These are phyloP conservation scores for Lentinula lateritia DNA, from an alignment of 768 basidiomycete species.

Conservation along the genomic window DNA sequence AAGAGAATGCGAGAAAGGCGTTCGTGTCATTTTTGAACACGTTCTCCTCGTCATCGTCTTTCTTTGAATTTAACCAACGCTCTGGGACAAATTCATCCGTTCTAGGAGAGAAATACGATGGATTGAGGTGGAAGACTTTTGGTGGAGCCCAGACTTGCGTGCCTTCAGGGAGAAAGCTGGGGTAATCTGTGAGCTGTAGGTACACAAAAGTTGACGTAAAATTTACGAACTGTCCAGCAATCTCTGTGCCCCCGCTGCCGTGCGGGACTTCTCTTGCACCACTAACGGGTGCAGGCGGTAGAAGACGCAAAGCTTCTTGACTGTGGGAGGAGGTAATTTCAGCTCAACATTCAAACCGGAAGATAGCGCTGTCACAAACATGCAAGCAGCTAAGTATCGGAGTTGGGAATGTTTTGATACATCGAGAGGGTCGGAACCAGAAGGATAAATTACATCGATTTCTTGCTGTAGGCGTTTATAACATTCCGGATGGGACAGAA, in stretches of 20 bases:
- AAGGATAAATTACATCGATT: slow-evolving; percentile 1
- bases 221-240: slow-evolving; percentile 21
- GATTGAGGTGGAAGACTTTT: slow-evolving; percentile 29
- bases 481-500: slow-evolving; percentile 1
- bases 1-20: slow-evolving; percentile 35
- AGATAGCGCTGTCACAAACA: slow-evolving; percentile 15
- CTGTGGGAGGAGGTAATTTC: slow-evolving; percentile 12
- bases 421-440: slow-evolving; percentile 5
- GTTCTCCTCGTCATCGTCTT: background rate
- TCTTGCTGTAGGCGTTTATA: slow-evolving; percentile 5
- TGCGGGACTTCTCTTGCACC: slow-evolving; percentile 25
- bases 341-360: background rate
- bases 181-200: background rate
- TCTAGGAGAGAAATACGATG: slow-evolving; percentile 31
- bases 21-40: slow-evolving; percentile 15
- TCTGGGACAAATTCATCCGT: slow-evolving; percentile 35
- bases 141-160: slow-evolving; percentile 26
- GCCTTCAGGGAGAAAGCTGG: slow-evolving; percentile 31
- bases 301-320: slow-evolving; percentile 33
- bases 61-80: slow-evolving; percentile 25
- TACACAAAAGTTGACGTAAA: background rate
- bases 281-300: slow-evolving; percentile 25
- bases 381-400: slow-evolving; percentile 28
- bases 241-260: slow-evolving; percentile 19
- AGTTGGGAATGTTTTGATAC: slow-evolving; percentile 15